Base-by-base conservation (phyloP, 208 protist species). In the Trypanosoma grayi region DNA sequence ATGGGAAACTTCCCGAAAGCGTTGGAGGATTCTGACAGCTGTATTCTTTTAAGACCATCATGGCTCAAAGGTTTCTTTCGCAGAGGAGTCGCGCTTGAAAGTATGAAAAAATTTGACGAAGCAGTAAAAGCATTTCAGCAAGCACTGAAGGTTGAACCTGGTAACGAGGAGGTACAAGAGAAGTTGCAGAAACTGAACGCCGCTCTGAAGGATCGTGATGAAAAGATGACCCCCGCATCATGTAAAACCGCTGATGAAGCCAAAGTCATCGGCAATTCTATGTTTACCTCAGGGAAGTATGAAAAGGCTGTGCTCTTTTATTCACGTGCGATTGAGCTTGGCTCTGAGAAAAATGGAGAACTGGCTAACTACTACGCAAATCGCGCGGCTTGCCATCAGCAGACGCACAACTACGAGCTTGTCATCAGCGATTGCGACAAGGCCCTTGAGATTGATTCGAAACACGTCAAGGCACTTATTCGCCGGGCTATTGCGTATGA, bases 11-110 rank as follows among this genome's bases (percentile, higher is more conserved):
- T 76, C 28, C 59, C 73, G 36, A 90, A 93, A 39, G 86, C 90
- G 10, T 44, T 83, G 10, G 75, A 76, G 33, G 93, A 97, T 60
- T 60, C 93, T 6, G 82, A 95, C 27, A 69, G 64, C 37, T 97
- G 93, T 78, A 94, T 97, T 57, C 60, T 61, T n/a, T 66, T 90
- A 14, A 79, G 77, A 33, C 93, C 93, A 9, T 62, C 75, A 54
- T 97, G 93, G 93, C 67, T 97, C 11, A 97, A 97, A 69, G 93
- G 93, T 28, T 73, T 92, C 70, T 97, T 92, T 60, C 73, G 93
- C 58, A 95, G 94, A 59, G 93, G 78, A 36, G 46, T 86, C 0
- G 86, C 93, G 3, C 76, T 94, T 50, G 65, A 93, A 66, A 66
- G 66, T 53, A 62, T 95, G 68, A 66, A 70, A 47, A 73, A 74